Conservation (phyloP, 2,329 filamentous ascomycete species). For the Colletotrichum eleusines region DNA sequence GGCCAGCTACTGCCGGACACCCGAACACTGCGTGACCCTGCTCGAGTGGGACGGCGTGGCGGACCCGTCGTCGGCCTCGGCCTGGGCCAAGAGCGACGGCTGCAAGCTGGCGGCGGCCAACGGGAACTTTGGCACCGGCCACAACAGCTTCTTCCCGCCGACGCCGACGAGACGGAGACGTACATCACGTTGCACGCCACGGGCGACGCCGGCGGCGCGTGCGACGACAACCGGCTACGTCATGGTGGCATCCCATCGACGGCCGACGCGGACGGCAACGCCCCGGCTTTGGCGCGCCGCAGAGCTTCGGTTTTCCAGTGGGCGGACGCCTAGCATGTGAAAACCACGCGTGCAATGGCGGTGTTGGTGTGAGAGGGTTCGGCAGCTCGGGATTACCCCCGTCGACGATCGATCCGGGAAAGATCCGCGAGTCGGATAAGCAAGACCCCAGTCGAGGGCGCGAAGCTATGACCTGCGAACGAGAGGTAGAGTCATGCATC, state of each 20-base stretch:
- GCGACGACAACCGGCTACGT: slow-evolving; percentile 67
- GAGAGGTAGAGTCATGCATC: background rate
- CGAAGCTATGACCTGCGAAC: slow-evolving; percentile 3
- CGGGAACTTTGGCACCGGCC: slow-evolving; percentile 68
- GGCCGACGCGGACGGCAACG: slow-evolving; percentile 63
- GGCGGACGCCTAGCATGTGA: slow-evolving; percentile 41
- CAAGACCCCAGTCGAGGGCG: background rate
- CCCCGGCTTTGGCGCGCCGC: slow-evolving; percentile 61
- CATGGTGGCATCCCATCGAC: slow-evolving; percentile 64
- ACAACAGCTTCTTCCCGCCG: slow-evolving; percentile 72
- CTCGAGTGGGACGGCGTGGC: slow-evolving; percentile 64
- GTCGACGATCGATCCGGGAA: background rate
- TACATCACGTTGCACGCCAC: slow-evolving; percentile 71
- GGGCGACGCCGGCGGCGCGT: slow-evolving; percentile 60
- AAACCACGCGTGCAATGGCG: background rate
- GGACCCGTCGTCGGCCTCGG: slow-evolving; percentile 57
- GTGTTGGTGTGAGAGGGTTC: no score
- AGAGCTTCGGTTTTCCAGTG: slow-evolving; percentile 44
- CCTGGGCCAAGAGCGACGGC: slow-evolving; percentile 65
- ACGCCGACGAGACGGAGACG: slow-evolving; percentile 64
- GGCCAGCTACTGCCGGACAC: slow-evolving; percentile 68
- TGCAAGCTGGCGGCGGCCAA: slow-evolving; percentile 65
- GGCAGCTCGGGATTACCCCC: no score
- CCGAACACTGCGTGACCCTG: slow-evolving; percentile 65
- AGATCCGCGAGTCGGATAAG: background rate